Percentiles rank a stretch among this genome's conserved stretches.
These are phyloP conservation scores for Penicillium silybi DNA, from an alignment of 495 filamentous ascomycete species.

Conservation along the genomic window DNA sequence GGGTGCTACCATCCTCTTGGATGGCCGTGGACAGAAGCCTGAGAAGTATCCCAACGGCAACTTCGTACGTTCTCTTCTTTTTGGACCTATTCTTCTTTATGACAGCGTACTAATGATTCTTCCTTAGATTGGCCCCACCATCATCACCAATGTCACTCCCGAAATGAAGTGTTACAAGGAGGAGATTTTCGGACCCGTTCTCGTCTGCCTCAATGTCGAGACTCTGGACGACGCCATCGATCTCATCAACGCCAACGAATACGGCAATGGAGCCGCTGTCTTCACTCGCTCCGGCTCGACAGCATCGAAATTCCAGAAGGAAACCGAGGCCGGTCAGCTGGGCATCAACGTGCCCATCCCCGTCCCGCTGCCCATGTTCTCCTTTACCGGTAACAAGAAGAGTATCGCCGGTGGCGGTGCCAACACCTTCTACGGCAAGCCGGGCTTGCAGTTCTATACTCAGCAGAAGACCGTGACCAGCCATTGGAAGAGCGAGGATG, in stretches of 20 bases:
- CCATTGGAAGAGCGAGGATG: slow-evolving; percentile 83
- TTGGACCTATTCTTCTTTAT: background rate
- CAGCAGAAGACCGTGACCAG: slow-evolving; percentile 97
- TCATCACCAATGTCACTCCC: slow-evolving; percentile 89
- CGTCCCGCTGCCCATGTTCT: slow-evolving; percentile 93
- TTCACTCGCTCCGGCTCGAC: slow-evolving; percentile 63
- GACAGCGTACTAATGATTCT: background rate
- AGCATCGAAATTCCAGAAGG: slow-evolving; percentile 60
- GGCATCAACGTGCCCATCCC: slow-evolving; percentile 70
- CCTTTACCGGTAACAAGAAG: slow-evolving; percentile 97
- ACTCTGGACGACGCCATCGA: slow-evolving; percentile 75
- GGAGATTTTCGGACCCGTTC: slow-evolving; percentile 95
- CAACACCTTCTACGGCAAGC: slow-evolving; percentile 92
- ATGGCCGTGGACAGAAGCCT: slow-evolving; percentile 84
- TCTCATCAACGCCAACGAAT: slow-evolving; percentile 65
- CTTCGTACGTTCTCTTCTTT: slow-evolving; percentile 55
- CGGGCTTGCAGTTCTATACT: slow-evolving; percentile 90
- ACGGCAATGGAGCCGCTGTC: slow-evolving; percentile 67
- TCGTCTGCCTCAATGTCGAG: slow-evolving; percentile 56
- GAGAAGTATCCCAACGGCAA: slow-evolving; percentile 95
- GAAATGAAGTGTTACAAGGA: slow-evolving; percentile 93
- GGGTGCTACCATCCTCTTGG: slow-evolving; percentile 91
- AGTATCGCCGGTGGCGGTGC: slow-evolving; percentile 90
- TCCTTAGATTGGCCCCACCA: slow-evolving; percentile 71
- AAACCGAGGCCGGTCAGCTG: slow-evolving; percentile 56